Evolutionary conservation across 2,329 filamentous ascomycete species (phyloP).

Genomic region (Pyricularia grisea): DNA sequence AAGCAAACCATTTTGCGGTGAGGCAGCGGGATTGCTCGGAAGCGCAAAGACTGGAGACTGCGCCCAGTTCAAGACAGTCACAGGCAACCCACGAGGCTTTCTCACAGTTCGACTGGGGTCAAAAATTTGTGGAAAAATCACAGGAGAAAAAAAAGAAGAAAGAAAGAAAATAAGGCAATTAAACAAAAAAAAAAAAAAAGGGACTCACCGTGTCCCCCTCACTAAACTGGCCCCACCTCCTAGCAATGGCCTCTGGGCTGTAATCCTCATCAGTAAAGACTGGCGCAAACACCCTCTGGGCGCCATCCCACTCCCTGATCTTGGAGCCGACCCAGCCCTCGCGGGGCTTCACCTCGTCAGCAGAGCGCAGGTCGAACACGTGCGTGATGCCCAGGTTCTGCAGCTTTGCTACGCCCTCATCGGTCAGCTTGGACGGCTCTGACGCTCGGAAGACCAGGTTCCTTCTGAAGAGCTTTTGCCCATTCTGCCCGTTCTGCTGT

Average conservation of each 20-base stretch:
- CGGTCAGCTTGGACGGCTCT: slow-evolving; percentile 50
- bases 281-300: slow-evolving; percentile 49
- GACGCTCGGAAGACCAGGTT: slow-evolving; percentile 56
- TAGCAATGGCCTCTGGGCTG: slow-evolving; percentile 51
- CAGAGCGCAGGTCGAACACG: slow-evolving; percentile 61
- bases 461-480: slow-evolving; percentile 4
- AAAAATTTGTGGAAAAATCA: too few species aligned
- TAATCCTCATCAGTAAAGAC: slow-evolving; percentile 56
- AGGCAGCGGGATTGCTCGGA: background rate
- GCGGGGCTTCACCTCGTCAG: slow-evolving; percentile 43
- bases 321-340: slow-evolving; percentile 20
- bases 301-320: slow-evolving; percentile 37
- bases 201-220: slow-evolving; percentile 32
- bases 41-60: background rate
- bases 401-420: slow-evolving; percentile 41
- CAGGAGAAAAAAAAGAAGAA: background rate
- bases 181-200: background rate
- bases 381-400: slow-evolving; percentile 47
- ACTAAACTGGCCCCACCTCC: slow-evolving; percentile 50
- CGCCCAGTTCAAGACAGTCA: background rate
- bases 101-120: background rate
- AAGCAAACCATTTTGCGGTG: background rate
- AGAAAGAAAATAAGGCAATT: background rate
- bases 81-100: background rate
- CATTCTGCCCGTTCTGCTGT: background rate